Conservation (phyloP, 1,284 basidiomycete genomes). For the Stereum hirsutum region DNA sequence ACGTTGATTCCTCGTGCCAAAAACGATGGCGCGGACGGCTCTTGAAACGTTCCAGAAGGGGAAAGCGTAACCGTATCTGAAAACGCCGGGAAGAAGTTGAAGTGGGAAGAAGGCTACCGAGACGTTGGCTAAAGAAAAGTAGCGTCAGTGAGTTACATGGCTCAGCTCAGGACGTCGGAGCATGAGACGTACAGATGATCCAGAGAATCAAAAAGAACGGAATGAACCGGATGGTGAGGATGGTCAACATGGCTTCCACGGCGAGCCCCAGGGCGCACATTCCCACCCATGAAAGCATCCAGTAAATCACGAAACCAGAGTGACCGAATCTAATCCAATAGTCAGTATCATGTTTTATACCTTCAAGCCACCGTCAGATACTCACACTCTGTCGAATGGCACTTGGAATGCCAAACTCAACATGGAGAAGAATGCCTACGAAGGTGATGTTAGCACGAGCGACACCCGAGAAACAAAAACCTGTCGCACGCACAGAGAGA, state of each 20-base stretch:
- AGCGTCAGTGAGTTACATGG: no score
- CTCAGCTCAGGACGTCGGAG: no score
- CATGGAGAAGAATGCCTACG: slow-evolving; percentile 37
- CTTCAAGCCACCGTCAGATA: neutral
- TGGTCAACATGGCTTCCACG: slow-evolving; percentile 50
- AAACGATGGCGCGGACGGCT: slow-evolving; percentile 56
- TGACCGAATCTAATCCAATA: slow-evolving; percentile 36
- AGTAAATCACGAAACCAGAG: slow-evolving; percentile 66
- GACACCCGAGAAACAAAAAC: neutral
- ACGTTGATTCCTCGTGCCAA: slow-evolving; percentile 57
- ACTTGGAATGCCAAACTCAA: slow-evolving; percentile 59
- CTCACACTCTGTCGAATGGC: slow-evolving; percentile 40
- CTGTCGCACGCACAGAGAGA: slow-evolving; percentile 37
- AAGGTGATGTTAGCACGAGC: neutral
- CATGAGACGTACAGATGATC: slow-evolving; percentile 57
- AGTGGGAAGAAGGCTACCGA: slow-evolving; percentile 57
- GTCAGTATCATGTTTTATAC: no score
- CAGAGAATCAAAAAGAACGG: slow-evolving; percentile 56
- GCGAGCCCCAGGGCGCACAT: slow-evolving; percentile 59
- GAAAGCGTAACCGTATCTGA: slow-evolving; percentile 55
- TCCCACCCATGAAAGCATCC: slow-evolving; percentile 61
- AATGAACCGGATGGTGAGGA: slow-evolving; percentile 43
- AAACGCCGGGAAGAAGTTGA: slow-evolving; percentile 58
- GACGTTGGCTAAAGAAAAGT: slow-evolving; percentile 46
- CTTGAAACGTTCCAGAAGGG: slow-evolving; percentile 67